Evolutionary conservation across 2,329 filamentous ascomycete species (phyloP).

Genomic region (Lasiodiplodia hormozganensis): DNA sequence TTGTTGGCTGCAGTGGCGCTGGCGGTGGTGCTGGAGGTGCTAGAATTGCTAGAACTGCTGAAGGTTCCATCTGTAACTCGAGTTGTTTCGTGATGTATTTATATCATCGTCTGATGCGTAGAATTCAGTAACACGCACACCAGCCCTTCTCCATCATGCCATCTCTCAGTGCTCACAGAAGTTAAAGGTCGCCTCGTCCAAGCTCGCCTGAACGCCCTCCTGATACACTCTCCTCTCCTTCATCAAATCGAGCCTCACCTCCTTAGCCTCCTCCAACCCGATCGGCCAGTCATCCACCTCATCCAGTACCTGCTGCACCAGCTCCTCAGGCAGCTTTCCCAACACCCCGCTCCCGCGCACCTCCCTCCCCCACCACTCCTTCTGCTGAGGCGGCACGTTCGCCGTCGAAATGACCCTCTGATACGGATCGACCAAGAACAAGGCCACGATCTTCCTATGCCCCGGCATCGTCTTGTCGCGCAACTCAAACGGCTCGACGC

Average conservation of each 20-base stretch:
- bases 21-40: too few relatives aligned
- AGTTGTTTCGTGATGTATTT: too few relatives aligned
- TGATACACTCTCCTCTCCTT: neutral
- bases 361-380: neutral
- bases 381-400: conserved; percentile 39
- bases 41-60: too few relatives aligned
- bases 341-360: neutral
- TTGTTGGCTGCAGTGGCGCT: too few relatives aligned
- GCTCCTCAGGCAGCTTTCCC: too few relatives aligned
- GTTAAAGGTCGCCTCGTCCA: neutral
- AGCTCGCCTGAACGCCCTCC: neutral
- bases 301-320: too few relatives aligned
- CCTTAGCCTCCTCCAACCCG: neutral
- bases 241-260: neutral
- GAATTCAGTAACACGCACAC: too few relatives aligned
- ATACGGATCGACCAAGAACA: conserved; percentile 66
- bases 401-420: conserved; percentile 58
- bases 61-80: too few relatives aligned
- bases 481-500: conserved; percentile 58
- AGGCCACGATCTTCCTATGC: conserved; percentile 62
- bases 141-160: neutral
- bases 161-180: neutral
- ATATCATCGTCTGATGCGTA: too few relatives aligned
- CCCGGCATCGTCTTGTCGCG: conserved; percentile 59
- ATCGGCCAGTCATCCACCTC: neutral